Evolutionary conservation across 192 early-diverging fungal species (phyloP).

Genomic region (Coemansia sp.): DNA sequence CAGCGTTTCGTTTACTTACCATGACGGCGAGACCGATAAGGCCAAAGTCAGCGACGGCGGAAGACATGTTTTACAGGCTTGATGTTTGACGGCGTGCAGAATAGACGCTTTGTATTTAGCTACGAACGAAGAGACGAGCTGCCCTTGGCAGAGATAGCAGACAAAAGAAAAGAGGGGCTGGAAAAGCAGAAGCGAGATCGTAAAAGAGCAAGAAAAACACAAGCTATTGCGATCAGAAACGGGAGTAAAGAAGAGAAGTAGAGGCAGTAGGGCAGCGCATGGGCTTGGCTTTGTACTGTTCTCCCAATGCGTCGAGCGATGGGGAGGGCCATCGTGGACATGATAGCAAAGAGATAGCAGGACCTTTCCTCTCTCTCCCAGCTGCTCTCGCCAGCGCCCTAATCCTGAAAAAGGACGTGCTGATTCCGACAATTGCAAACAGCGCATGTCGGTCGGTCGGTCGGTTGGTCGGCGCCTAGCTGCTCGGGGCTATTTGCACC

Average conservation of each 20-base stretch:
- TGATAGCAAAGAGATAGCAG: neutral
- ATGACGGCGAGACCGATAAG: conserved; percentile 99
- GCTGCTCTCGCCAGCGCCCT: neutral
- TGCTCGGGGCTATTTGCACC: neutral
- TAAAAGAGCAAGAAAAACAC: neutral
- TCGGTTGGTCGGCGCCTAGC: neutral
- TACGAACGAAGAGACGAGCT: neutral
- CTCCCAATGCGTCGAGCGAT: no score
- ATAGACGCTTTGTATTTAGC: neutral
- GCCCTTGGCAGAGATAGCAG: neutral
- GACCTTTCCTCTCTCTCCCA: neutral
- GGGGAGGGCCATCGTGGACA: no score
- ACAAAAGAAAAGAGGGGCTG: no score
- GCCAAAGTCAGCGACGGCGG: conserved; percentile 84
- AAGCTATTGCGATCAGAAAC: neutral
- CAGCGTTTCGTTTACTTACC: conserved; percentile 58
- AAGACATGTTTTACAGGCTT: conserved; percentile 15
- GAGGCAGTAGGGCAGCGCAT: neutral
- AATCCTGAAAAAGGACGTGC: neutral
- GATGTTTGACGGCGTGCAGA: neutral
- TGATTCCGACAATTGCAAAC: no score
- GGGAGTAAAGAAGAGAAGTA: neutral
- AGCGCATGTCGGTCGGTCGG: no score
- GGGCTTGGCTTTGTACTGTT: neutral
- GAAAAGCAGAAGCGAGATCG: no score